Conservation (phyloP, 768 basidiomycete species). For the Calocybe cyanea region DNA sequence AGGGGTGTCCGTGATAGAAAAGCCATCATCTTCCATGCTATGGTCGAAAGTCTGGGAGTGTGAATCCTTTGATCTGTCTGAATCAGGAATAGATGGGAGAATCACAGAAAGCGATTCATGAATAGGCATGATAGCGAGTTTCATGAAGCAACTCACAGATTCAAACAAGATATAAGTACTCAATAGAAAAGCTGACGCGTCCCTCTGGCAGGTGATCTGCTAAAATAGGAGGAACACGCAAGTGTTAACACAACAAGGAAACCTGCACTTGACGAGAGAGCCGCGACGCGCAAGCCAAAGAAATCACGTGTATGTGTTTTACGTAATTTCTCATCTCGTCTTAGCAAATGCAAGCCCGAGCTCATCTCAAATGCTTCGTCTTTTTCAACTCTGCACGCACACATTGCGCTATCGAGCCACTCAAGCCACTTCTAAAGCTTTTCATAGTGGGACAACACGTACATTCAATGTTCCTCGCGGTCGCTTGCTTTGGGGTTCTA, state of each 20-base stretch:
- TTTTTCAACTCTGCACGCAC: slow-evolving; percentile 13
- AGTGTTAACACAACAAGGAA: neutral
- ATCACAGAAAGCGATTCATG: slow-evolving; percentile 3
- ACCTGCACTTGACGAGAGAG: slow-evolving; percentile 1
- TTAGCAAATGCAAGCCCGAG: neutral
- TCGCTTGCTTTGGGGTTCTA: slow-evolving; percentile 13
- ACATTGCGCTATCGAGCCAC: slow-evolving; percentile 3
- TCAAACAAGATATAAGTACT: neutral
- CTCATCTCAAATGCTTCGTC: slow-evolving; percentile 9
- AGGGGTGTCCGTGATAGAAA: slow-evolving; percentile 38
- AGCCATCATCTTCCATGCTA: slow-evolving; percentile 59
- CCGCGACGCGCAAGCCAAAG: slow-evolving; percentile 13
- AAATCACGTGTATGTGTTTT: neutral
- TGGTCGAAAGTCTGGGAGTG: slow-evolving; percentile 5
- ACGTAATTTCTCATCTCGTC: neutral
- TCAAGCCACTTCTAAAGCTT: slow-evolving; percentile 5
- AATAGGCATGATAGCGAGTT: slow-evolving; percentile 4
- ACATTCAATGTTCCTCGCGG: neutral
- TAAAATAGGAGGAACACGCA: neutral
- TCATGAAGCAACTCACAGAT: slow-evolving; percentile 10
- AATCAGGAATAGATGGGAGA: slow-evolving; percentile 1
- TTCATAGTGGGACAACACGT: neutral
- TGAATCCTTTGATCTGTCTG: neutral
- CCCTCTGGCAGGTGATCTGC: neutral
- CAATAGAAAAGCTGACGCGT: slow-evolving; percentile 13